These are phyloP conservation scores for Aspergillus sp. DNA, from an alignment of 2,329 filamentous ascomycete genomes.

Conservation along the genomic window DNA sequence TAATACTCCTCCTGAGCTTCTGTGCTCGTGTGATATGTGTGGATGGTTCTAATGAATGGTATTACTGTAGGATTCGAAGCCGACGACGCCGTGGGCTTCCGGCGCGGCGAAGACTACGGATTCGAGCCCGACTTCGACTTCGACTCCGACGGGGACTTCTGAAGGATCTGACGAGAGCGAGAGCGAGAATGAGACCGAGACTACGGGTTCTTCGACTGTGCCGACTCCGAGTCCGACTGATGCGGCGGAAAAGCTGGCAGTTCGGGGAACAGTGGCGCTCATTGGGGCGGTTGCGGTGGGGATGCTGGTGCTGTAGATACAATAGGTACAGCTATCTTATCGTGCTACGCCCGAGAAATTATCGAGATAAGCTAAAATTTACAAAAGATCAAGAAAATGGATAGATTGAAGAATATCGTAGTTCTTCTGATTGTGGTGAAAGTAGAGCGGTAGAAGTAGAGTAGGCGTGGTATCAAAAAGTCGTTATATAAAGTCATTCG, in stretches of 20 bases:
- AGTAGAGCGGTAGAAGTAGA: too few relatives aligned
- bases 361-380: too few relatives aligned
- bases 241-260: neutral
- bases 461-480: too few relatives aligned
- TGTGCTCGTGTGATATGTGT: too few relatives aligned
- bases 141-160: neutral
- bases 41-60: too few relatives aligned
- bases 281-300: neutral
- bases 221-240: neutral
- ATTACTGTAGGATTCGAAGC: neutral
- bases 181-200: too few relatives aligned
- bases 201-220: too few relatives aligned
- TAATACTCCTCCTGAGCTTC: too few relatives aligned
- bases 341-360: neutral
- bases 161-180: neutral
- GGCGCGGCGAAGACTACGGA: neutral
- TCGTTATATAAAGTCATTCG: too few relatives aligned
- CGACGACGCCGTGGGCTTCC: neutral
- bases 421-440: too few relatives aligned
- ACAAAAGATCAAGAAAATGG: too few relatives aligned
- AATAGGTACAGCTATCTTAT: neutral
- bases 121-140: neutral
- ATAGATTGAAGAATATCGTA: too few relatives aligned
- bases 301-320: neutral
- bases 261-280: neutral